A percentile compares a stretch with the other conserved stretches of the same genome.
Evolutionary conservation across 768 basidiomycete genomes (phyloP).

Genomic region (Sistotremastrum suecicum): DNA sequence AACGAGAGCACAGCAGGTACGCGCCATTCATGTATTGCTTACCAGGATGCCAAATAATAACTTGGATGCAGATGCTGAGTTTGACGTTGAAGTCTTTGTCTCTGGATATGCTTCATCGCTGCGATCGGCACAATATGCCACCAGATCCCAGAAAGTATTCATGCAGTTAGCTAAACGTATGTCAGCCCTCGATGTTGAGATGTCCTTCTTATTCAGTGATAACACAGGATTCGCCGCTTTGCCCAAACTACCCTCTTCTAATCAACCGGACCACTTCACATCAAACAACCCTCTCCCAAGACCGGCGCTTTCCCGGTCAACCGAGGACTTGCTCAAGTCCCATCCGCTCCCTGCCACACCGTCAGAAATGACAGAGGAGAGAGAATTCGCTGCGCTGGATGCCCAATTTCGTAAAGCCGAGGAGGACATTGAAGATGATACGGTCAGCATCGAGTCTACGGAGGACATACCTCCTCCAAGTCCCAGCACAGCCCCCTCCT

Average conservation of each 20-base stretch:
- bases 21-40: background rate
- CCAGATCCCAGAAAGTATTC: conserved; percentile 65
- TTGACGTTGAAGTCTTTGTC: conserved; percentile 58
- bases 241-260: conserved; percentile 35
- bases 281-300: conserved; percentile 13
- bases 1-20: conserved; percentile 1
- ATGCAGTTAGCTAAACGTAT: conserved; percentile 65
- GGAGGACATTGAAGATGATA: conserved; percentile 7
- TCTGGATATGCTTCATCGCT: conserved; percentile 64
- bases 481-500: background rate
- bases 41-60: background rate
- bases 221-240: conserved; percentile 55
- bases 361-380: conserved; percentile 44
- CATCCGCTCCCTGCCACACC: conserved; percentile 42
- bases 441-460: conserved; percentile 3
- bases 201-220: conserved; percentile 3
- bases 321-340: conserved; percentile 33
- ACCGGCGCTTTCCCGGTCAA: conserved; percentile 17
- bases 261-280: conserved; percentile 10
- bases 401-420: conserved; percentile 29
- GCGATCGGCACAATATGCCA: conserved; percentile 42
- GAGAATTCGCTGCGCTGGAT: conserved; percentile 42
- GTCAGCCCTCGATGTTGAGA: too few relatives aligned
- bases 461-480: background rate
- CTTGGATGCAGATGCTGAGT: conserved; percentile 27